Conservation (phyloP, 2,329 filamentous ascomycete genomes). For the Gnomoniopsis smithogilvyi region DNA sequence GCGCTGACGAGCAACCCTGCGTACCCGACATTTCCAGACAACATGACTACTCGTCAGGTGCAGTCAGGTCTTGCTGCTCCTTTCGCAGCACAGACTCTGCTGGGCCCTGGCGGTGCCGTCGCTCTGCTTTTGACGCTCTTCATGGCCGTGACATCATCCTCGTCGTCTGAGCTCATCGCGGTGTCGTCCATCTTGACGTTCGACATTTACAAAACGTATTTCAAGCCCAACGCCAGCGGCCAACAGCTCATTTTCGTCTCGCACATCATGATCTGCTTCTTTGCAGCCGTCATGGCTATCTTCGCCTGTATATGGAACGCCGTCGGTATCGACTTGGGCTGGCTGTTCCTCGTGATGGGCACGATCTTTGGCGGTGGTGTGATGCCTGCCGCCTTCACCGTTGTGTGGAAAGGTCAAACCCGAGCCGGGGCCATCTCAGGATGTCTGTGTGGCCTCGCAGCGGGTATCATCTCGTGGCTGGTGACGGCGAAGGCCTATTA, state of each 20-base stretch:
- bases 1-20: background rate
- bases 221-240: constrained; percentile 43
- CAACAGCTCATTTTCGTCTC: constrained; percentile 31
- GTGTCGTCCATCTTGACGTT: constrained; percentile 38
- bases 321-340: background rate
- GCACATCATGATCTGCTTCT: background rate
- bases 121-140: background rate
- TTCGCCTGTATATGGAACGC: background rate
- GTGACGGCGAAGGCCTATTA: background rate
- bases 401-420: background rate
- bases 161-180: background rate
- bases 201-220: constrained; percentile 48
- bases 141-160: background rate
- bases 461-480: background rate
- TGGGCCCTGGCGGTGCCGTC: background rate
- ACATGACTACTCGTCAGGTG: background rate
- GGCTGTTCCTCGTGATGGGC: background rate
- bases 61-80: background rate
- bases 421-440: background rate
- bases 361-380: background rate
- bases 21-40: background rate
- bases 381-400: background rate
- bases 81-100: background rate
- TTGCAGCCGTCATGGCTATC: background rate
- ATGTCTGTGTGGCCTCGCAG: background rate